Evolutionary conservation across 2,329 filamentous ascomycete species (phyloP), one percentile per base, ranked within the genome.

Genomic region (Sarocladium kiliense): DNA sequence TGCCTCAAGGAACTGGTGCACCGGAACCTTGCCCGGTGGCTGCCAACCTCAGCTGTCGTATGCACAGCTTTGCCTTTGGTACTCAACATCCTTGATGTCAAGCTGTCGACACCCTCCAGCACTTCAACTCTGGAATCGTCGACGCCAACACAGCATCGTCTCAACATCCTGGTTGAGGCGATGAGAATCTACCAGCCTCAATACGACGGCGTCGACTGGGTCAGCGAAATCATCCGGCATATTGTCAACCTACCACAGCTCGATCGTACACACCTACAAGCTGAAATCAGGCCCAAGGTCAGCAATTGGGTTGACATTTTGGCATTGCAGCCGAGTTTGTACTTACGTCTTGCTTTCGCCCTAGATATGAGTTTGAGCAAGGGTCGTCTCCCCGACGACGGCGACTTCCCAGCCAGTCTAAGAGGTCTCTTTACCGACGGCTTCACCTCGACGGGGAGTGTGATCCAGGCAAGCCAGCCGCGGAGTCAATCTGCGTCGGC

Each of bases 1-100:
- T 72, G 72, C 10, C 66, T 77, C 49, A 74, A 76, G 39, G 72
- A 74, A 50, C 70, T 78, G 7, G 69, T 75, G 7, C 64, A 71
- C 16, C 69, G 72, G n/a, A 68, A 69, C 1, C 66, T 75, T 3
- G 70, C 68, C 14, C 70, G 73, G 10, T 74, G 69, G 63, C 60
- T 77, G 0, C 76, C 76, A 2, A 71, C 76, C 12, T 75, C 71
- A 59, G 73, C 74, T 11, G 62, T 66, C 25, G 63, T 64, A 12
- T 66, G 62, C 45, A 65, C 62, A 9, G 61, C 63, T 10, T 32
- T 67, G 2, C 65, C 65, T 1, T 57, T 66, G 2, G 58, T 66
- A 12, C 53, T 67, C 9, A 61, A 65, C 50, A 66, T 65, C 19
- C 58, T 68, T 3, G 63, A 68, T 54, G 59, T 65, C 32, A 66